Base-by-base conservation (phyloP, 805 yeast species). In the Priceomyces castillae region DNA sequence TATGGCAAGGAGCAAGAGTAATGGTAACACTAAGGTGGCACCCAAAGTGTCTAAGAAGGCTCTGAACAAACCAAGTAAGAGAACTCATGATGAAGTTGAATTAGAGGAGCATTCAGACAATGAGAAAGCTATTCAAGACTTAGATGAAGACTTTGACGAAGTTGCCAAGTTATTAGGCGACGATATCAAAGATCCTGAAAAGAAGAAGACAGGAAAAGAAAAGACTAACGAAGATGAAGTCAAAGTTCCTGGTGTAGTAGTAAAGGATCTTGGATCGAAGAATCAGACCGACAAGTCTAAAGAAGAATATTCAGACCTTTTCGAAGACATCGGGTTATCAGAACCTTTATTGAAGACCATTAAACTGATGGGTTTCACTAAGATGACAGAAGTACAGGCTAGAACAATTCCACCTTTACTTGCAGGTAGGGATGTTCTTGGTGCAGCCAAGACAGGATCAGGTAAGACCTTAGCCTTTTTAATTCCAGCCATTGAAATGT, bases 391-490 rank as follows among this genome's bases (percentile, higher is more conserved):
- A 50, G 98, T 94, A 7, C 99, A 94, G 68, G 84, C 95, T 20
- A 82, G 92, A 67, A 90, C 99, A 10, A 94, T 94, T 43, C 98
- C 99, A 5, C 98, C 99, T 9, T 74, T 94, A 49, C 69, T 95
- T 50, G 97, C 98, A 1, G 99, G 99, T 35, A 81, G 92, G 55
- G 99, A 94, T 67, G 98, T 95, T 16, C 76, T 94, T 42, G 99
- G 99, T 53, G 99, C 99, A n/a, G 99, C 99, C 44, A 92, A 90
- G 70, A 94, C 99, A 2, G 99, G 99, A 42, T 90, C 97, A 1
- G 99, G 99, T 62, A 94, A 94, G 71, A 94, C 99, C 0, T 71
- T 95, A 48, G 98, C 99, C 7, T 94, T 94, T 56, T 73, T 94
- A 58, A 78, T 94, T 47, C 99, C 99, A 11, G 99, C 99, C 25